Percentiles rank a stretch among this genome's conserved stretches.
Conservation (phyloP, 257 asterid species). For the Solanum etuberosum region DNA sequence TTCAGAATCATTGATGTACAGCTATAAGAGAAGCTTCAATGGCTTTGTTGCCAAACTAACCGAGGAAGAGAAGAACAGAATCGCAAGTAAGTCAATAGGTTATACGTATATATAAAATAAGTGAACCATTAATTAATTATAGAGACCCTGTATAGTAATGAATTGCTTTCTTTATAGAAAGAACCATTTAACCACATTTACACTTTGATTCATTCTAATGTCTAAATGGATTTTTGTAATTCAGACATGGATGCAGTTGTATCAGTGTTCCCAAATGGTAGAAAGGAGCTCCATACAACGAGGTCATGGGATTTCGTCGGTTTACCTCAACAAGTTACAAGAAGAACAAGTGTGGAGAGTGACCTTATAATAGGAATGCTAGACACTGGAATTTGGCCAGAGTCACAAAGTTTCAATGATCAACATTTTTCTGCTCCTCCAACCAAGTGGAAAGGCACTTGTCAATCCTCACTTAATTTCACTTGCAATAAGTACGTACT, state of each 20-base stretch:
- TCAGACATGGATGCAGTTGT: background rate
- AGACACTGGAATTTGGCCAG: background rate
- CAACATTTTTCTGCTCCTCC: background rate
- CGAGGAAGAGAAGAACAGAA: background rate
- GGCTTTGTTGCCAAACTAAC: background rate
- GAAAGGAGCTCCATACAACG: background rate
- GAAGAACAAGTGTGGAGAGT: background rate
- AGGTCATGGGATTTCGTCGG: background rate
- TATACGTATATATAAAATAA: background rate
- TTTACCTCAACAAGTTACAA: background rate
- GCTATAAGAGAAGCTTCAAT: background rate
- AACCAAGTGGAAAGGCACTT: background rate
- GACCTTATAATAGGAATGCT: background rate
- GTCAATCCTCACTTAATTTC: too few relatives aligned
- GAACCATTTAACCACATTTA: background rate
- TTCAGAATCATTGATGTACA: background rate
- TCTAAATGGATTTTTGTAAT: too few relatives aligned
- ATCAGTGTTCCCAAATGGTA: background rate
- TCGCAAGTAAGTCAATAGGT: background rate
- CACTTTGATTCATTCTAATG: background rate
- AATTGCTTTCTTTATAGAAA: background rate
- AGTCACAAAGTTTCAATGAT: background rate
- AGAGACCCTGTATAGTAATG: background rate
- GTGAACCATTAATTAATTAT: background rate
- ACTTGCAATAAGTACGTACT: too few relatives aligned